Conservation (phyloP, 306 rosid genomes). For the Prunus padus region DNA sequence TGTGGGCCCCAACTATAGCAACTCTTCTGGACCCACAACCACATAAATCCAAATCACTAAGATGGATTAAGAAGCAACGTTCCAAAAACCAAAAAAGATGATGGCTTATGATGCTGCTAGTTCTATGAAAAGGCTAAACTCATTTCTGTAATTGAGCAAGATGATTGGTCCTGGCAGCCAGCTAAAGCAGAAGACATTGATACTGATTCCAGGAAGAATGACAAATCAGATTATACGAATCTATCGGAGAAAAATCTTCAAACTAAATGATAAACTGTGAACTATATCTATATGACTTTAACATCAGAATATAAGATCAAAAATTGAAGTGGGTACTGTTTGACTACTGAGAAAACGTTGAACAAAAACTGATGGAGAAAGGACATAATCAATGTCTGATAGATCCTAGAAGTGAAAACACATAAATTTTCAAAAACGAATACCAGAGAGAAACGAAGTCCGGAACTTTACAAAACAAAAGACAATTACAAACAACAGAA, state of each 20-base stretch:
- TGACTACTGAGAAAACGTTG: neutral
- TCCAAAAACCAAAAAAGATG: no score
- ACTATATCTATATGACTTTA: neutral
- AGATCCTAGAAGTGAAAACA: neutral
- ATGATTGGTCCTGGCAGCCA: no score
- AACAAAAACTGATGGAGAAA: neutral
- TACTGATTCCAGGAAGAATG: neutral
- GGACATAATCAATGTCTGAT: neutral
- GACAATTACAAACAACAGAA: no score
- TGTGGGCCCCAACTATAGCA: neutral
- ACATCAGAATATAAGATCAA: neutral
- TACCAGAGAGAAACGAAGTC: neutral
- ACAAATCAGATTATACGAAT: neutral
- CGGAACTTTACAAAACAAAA: neutral
- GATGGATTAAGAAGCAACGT: no score
- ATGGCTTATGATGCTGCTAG: no score
- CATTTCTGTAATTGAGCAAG: neutral
- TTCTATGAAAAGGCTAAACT: neutral
- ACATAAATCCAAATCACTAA: neutral
- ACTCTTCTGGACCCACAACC: neutral
- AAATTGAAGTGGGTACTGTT: neutral
- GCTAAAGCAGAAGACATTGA: neutral
- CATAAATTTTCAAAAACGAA: neutral
- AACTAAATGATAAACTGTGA: neutral
- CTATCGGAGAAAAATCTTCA: neutral